Evolutionary conservation across 106 monocot genomes (phyloP).

Genomic region (Chionographis japonica): DNA sequence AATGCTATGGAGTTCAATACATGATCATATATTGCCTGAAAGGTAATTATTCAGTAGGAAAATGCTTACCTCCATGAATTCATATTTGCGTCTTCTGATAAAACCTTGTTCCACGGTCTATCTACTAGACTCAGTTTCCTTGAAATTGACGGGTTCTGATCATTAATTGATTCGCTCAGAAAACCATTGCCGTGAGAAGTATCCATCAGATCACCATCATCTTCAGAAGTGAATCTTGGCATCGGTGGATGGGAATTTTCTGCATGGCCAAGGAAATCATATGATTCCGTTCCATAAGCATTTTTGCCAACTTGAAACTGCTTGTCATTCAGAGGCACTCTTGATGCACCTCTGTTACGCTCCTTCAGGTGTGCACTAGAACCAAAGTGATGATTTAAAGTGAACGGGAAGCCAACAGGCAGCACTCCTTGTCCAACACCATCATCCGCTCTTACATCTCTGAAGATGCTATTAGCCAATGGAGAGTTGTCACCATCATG

Average conservation of each 20-base stretch:
- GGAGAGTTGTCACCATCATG: conserved; percentile 16
- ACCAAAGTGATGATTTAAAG: conserved; percentile 5
- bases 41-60: neutral
- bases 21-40: neutral
- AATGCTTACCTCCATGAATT: conserved; percentile 24
- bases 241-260: conserved; percentile 12
- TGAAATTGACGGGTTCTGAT: neutral
- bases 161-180: conserved; percentile 8
- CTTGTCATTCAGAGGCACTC: conserved; percentile 5
- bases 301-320: conserved; percentile 3
- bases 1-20: too few species aligned
- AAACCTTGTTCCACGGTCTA: neutral
- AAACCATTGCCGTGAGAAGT: conserved; percentile 14
- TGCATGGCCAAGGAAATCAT: conserved; percentile 6
- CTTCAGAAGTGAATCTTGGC: conserved; percentile 8
- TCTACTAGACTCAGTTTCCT: conserved; percentile 7
- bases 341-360: conserved; percentile 2
- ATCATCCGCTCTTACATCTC: conserved; percentile 3
- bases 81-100: conserved; percentile 7
- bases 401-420: conserved; percentile 6
- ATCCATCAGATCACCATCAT: conserved; percentile 1
- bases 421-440: conserved; percentile 13
- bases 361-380: conserved; percentile 6
- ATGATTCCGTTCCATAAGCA: conserved; percentile 4
- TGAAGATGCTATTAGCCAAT: conserved; percentile 5